These are phyloP conservation scores for Eucalyptus pauciflora DNA, from an alignment of 345 rosid species.

Conservation along the genomic window DNA sequence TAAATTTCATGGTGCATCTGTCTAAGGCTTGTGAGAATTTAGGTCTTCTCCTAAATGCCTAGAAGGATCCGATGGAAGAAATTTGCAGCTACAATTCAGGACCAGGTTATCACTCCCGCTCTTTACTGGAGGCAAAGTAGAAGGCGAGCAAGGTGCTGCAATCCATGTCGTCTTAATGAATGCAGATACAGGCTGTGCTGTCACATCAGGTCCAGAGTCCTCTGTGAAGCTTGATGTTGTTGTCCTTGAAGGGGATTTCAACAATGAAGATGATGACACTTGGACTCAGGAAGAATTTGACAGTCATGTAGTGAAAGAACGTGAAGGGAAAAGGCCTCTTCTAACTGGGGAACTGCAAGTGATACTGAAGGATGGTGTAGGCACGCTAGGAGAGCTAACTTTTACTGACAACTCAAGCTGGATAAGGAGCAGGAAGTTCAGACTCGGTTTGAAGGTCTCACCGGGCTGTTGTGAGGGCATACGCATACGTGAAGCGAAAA, in stretches of 20 bases:
- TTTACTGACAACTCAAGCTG: slow-evolving; percentile 98
- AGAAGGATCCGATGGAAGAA: slow-evolving; percentile 76
- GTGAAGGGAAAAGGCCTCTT: slow-evolving; percentile 91
- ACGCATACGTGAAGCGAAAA: slow-evolving; percentile 88
- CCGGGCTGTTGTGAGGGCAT: slow-evolving; percentile 60
- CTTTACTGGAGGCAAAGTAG: slow-evolving; percentile 94
- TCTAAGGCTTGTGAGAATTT: not conserved
- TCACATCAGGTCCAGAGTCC: slow-evolving; percentile 76
- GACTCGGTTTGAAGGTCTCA: slow-evolving; percentile 76
- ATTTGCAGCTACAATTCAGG: slow-evolving; percentile 73
- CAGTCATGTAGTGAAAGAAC: slow-evolving; percentile 82
- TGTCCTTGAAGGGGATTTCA: slow-evolving; percentile 96
- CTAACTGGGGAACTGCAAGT: slow-evolving; percentile 87
- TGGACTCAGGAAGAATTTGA: slow-evolving; percentile 90
- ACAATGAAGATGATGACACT: slow-evolving; percentile 62
- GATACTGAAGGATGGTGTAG: slow-evolving; percentile 80
- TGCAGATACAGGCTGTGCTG: slow-evolving; percentile 49
- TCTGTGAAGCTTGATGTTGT: slow-evolving; percentile 64
- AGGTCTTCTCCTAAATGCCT: slow-evolving; percentile 79
- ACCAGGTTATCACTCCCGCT: slow-evolving; percentile 84
- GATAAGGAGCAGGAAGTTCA: slow-evolving; percentile 95
- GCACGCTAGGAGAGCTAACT: slow-evolving; percentile 86
- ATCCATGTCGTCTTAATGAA: slow-evolving; percentile 66
- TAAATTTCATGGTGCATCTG: not conserved
- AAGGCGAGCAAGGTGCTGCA: slow-evolving; percentile 94